Base-by-base conservation (phyloP, 1,284 basidiomycete genomes). In the Sanguinoderma infundibulare region DNA sequence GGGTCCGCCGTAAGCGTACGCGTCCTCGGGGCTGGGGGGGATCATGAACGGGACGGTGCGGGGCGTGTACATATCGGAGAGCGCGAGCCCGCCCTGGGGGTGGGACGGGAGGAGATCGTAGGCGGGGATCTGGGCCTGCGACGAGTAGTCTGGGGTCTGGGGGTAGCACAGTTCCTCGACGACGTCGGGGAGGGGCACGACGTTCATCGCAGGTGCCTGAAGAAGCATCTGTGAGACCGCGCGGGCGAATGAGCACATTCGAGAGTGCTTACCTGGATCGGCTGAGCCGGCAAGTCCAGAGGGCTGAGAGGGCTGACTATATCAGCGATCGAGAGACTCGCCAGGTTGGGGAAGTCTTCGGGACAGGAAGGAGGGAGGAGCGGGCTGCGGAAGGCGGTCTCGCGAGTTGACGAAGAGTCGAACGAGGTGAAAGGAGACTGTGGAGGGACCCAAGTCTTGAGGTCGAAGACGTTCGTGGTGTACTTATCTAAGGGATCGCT, bases 391-490 rank as follows among this genome's bases (percentile, higher is more conserved):
- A 63, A 60, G 15, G 61, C 60, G 6, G 49, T 47, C 36, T 59
- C 64, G 22, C 35, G 9, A 44, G 1, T 47, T 3, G 59, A 22
- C 20, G 53, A 50, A 1, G 49, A 3, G 14, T 26, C 38, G 10
- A 54, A 40, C 10, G 52, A 52, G 26, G 34, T 39, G 40, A 46
- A 44, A 26, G 42, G 28, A 2, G 62, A 47, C 9, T 55, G 51
- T 12, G 40, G 42, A 9, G 56, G 38, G n/a, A 47, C 35, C 59
- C 57, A 57, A 12, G 52, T 22, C 42, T 56, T 63, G 20, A 55
- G 20, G 55, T 69, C 58, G 55, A 67, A 69, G 49, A 67, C 58
- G 14, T 34, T 30, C 10, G 62, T 67, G 42, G 64, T 51, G 61
- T 59, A 66, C 36, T 60, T 50, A 20, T 60, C 53, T 1, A 42